A percentile compares a stretch with the other conserved stretches of the same genome.
Conservation (phyloP, 192 early-diverging fungal genomes). For the Martensiomyces pterosporus region DNA sequence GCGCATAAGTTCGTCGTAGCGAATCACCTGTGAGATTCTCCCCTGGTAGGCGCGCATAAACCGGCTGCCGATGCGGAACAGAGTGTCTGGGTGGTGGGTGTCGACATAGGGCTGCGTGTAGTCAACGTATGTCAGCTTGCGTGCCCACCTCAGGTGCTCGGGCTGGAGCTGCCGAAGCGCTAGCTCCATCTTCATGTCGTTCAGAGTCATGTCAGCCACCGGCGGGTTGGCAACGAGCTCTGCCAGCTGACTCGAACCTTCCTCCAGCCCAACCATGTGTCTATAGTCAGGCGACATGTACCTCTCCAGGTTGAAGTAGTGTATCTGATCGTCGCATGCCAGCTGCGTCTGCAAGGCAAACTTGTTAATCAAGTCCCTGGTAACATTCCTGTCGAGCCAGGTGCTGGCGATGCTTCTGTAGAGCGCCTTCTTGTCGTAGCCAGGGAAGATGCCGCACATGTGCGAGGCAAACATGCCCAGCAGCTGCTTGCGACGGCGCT, state of each 20-base stretch:
- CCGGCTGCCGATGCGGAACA: constrained; percentile 49
- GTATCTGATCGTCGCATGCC: constrained; percentile 39
- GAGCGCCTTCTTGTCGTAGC: constrained; percentile 43
- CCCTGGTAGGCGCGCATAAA: constrained; percentile 47
- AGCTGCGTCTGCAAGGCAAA: constrained; percentile 45
- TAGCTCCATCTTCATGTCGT: constrained; percentile 47
- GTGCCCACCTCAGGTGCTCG: constrained; percentile 49
- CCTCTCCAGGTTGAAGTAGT: constrained; percentile 49
- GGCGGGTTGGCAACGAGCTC: constrained; percentile 27
- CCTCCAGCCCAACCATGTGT: constrained; percentile 17
- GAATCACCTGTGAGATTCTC: constrained; percentile 37
- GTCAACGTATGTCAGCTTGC: constrained; percentile 51
- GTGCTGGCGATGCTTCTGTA: constrained; percentile 39
- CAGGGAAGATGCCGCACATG: constrained; percentile 48
- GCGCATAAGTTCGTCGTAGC: constrained; percentile 51
- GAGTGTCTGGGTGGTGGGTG: constrained; percentile 44
- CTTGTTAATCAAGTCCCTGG: constrained; percentile 49
- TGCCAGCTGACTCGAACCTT: constrained; percentile 29
- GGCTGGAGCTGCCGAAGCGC: constrained; percentile 43
- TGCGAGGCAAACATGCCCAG: constrained; percentile 49
- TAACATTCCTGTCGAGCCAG: constrained; percentile 48
- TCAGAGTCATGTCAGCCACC: constrained; percentile 43
- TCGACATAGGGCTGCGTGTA: constrained; percentile 51
- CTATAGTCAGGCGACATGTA: constrained; percentile 34
- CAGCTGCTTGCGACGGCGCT: constrained; percentile 48